Base-by-base conservation (phyloP, 768 basidiomycete genomes). In the Naganishia vaughanmartiniae region DNA sequence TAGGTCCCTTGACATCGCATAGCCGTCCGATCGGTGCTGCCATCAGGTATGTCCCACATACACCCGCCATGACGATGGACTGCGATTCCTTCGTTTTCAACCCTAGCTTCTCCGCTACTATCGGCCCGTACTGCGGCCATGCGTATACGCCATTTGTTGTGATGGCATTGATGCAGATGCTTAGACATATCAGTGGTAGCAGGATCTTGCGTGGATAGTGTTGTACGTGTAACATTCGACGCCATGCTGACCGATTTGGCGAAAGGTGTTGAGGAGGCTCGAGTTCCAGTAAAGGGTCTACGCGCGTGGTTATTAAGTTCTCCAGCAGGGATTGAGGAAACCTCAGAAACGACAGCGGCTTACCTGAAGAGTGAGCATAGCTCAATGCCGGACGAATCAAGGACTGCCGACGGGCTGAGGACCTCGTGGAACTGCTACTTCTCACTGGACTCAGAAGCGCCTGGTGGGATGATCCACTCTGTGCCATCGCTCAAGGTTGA, bases 121-220 rank as follows among this genome's bases (percentile, higher is more conserved):
- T 77, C 3, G 78, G 78, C 0, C 80, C 80, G 74, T 81, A 81
- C 1, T 78, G 78, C 24, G 78, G 78, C 80, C 80, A 81, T 39
- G 76, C 78, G 71, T 81, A 81, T 5, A 79, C 79, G n/a, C 80
- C 80, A 66, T 81, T 79, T 11, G 80, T 79, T 54, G 78, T 78
- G 9, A 79, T 30, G n/a, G 78, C 73, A 28, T 74, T 74, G 19
- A 78, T 26, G 12, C 30, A 68, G 12, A 81, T 80, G 67, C 74
- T 73, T 0, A 75, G 28, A 39, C 80, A 78, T 21, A 77, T 81
- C 36, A 80, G 65, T 0, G 57, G 63, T 1, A 76, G 66, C 45
- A 75, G 73, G 11, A 69, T 26, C 14, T 42, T 34, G 6, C 28
- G 21, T 9, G 71, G 71, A n/a, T 58, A 72, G 30, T 72, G 71